Conservation (phyloP, 768 basidiomycete species). For the Mycena rosella region DNA sequence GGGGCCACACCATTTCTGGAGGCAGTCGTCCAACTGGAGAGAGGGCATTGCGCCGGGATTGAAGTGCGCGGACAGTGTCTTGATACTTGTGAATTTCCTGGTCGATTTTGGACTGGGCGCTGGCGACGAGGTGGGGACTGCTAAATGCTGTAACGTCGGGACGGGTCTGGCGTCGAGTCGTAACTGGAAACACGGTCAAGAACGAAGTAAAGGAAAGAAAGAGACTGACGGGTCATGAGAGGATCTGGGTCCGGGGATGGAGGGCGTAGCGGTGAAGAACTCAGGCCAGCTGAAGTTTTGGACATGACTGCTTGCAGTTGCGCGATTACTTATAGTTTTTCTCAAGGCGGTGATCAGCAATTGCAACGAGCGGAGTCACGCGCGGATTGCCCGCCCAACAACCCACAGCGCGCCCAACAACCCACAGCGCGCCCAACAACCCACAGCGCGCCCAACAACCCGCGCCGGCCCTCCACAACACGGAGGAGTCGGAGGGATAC, state of each 20-base stretch:
- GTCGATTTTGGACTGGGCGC: constrained; percentile 52
- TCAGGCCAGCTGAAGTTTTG: constrained; percentile 50
- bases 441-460: no score
- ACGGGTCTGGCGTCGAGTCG: constrained; percentile 33
- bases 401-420: no score
- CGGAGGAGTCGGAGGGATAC: no score
- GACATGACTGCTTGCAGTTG: constrained; percentile 27
- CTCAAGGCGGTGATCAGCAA: constrained; percentile 4
- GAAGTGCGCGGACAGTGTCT: constrained; percentile 50
- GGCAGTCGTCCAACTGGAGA: constrained; percentile 56
- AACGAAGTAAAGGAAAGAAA: constrained; percentile 5
- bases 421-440: no score
- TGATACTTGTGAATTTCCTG: constrained; percentile 50
- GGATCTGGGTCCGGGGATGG: constrained; percentile 21
- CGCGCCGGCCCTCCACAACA: no score
- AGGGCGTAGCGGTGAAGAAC: constrained; percentile 30
- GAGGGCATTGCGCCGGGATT: constrained; percentile 51
- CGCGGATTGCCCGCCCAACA: neutral
- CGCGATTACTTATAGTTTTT: constrained; percentile 22
- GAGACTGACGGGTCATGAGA: constrained; percentile 33
- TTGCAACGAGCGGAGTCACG: neutral
- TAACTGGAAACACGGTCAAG: neutral
- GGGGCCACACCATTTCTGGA: constrained; percentile 46
- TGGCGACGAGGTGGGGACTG: constrained; percentile 32
- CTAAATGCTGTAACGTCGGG: constrained; percentile 29